Conservation (phyloP, 495 filamentous ascomycete species). For the Parachaetomium inaequale region DNA sequence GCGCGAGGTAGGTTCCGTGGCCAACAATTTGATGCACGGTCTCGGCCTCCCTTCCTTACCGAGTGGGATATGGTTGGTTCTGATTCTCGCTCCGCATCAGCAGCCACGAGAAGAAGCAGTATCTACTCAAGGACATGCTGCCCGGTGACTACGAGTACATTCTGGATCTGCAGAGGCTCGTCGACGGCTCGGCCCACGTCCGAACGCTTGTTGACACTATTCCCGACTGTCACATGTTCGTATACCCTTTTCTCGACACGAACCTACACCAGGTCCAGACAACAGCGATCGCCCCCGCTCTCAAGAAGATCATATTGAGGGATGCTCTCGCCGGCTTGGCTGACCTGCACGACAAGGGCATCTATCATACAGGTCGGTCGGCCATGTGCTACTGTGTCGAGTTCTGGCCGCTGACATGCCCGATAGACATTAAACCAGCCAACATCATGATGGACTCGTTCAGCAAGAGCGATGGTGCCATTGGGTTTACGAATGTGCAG, state of each 20-base stretch:
- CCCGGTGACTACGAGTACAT: constrained; percentile 9
- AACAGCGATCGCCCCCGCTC: background rate
- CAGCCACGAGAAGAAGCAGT: constrained; percentile 7
- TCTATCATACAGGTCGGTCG: constrained; percentile 9
- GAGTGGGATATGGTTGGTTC: background rate
- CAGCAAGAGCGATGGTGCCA: constrained; percentile 1
- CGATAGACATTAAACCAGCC: constrained; percentile 11
- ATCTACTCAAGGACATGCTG: constrained; percentile 10
- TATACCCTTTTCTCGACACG: constrained; percentile 7
- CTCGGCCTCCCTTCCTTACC: background rate
- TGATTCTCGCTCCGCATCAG: background rate
- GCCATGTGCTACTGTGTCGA: background rate
- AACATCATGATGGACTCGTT: constrained; percentile 15
- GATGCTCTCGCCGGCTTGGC: constrained; percentile 10
- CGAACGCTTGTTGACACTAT: constrained; percentile 10
- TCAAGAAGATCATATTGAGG: constrained; percentile 7
- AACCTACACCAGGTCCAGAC: constrained; percentile 4
- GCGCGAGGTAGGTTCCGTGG: constrained; percentile 8
- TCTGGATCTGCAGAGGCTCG: constrained; percentile 1
- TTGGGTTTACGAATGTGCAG: constrained; percentile 10
- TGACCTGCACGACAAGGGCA: constrained; percentile 8
- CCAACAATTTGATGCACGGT: background rate
- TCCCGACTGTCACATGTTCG: constrained; percentile 7
- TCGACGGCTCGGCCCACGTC: constrained; percentile 5
- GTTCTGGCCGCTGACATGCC: background rate